Conservation (phyloP, 805 yeast genomes). For the Myxozyma kluyveri region DNA sequence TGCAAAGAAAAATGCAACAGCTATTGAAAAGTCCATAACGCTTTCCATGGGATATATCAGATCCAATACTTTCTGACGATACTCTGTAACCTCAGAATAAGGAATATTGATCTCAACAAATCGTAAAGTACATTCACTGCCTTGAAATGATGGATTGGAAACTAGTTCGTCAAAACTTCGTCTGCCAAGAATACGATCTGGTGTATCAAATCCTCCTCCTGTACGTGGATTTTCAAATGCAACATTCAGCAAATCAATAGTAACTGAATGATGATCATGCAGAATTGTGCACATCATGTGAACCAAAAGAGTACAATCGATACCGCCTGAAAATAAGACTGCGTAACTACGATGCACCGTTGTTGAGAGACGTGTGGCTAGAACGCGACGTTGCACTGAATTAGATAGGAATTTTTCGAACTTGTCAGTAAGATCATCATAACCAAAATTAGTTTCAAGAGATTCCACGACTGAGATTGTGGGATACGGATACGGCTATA, state of each 20-base stretch:
- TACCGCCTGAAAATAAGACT: slow-evolving; percentile 87
- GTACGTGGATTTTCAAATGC: slow-evolving; percentile 86
- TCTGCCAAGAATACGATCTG: slow-evolving; percentile 78
- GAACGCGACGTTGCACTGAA: slow-evolving; percentile 14
- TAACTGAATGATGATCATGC: slow-evolving; percentile 23
- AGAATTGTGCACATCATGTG: slow-evolving; percentile 37
- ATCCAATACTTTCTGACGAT: slow-evolving; percentile 52
- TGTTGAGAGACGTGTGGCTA: slow-evolving; percentile 22
- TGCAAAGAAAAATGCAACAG: slow-evolving; percentile 93
- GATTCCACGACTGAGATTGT: too few relatives aligned
- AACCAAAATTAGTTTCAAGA: too few relatives aligned
- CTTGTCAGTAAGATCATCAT: slow-evolving; percentile 23
- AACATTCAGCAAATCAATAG: slow-evolving; percentile 80
- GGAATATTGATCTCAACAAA: slow-evolving; percentile 63
- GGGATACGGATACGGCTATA: too few relatives aligned
- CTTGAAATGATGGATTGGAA: not conserved
- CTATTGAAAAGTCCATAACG: slow-evolving; percentile 94
- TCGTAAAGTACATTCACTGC: slow-evolving; percentile 10
- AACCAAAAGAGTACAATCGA: slow-evolving; percentile 85
- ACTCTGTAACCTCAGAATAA: slow-evolving; percentile 59
- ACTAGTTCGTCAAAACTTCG: slow-evolving; percentile 55
- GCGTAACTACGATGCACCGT: slow-evolving; percentile 42
- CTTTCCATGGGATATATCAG: slow-evolving; percentile 82
- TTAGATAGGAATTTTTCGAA: slow-evolving; percentile 12
- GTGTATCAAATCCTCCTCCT: slow-evolving; percentile 57